These are phyloP conservation scores for Thinopyrum elongatum DNA, from an alignment of 176 grass and related monocot genomes.

Conservation along the genomic window DNA sequence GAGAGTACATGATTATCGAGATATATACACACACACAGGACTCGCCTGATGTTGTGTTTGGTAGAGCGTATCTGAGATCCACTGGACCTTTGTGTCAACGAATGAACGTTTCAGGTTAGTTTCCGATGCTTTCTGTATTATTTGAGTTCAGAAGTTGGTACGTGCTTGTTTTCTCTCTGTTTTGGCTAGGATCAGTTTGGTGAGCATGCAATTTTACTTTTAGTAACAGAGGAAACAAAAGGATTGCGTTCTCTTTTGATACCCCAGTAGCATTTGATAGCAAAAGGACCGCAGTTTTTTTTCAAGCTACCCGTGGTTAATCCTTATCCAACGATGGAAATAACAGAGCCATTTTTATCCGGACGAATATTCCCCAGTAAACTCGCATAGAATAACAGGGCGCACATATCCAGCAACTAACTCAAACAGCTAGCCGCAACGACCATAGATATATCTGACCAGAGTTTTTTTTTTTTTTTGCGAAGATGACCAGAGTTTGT, in stretches of 20 bases:
- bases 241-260: no score
- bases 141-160: not conserved
- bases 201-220: no score
- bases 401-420: not conserved
- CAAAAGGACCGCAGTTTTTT: not conserved
- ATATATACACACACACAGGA: slow-evolving; percentile 4
- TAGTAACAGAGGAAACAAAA: no score
- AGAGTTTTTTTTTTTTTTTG: not conserved
- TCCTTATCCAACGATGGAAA: not conserved
- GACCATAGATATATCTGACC: not conserved
- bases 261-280: not conserved
- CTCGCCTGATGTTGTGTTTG: slow-evolving; percentile 18
- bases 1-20: not conserved
- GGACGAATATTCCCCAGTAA: not conserved
- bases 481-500: not conserved
- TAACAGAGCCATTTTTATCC: not conserved
- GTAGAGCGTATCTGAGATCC: slow-evolving; percentile 1
- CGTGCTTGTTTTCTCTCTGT: not conserved
- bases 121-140: not conserved
- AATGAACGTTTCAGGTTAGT: not conserved
- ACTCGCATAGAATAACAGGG: no score
- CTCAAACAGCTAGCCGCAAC: not conserved
- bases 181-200: not conserved
- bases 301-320: not conserved
- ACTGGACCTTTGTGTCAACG: not conserved